phyloP scores from a whole-genome alignment of 2,329 filamentous ascomycete genomes.

The Lasiodiplodia theobromae region DNA sequence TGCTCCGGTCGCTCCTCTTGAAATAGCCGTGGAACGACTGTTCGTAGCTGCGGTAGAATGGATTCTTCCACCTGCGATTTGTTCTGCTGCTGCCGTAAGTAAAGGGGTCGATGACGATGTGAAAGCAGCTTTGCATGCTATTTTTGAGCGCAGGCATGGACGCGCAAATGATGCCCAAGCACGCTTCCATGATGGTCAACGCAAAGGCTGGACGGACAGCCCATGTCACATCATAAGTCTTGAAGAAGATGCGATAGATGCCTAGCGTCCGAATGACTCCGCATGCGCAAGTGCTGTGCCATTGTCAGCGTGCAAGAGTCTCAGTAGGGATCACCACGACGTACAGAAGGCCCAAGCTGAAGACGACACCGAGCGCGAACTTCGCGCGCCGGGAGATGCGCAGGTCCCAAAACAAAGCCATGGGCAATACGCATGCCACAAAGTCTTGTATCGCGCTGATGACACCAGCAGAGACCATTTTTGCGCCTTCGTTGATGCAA shows the following conservation, averaged over 20 bases:
- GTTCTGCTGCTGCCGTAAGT: neutral
- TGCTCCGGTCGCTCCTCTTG: neutral
- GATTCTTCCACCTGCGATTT: neutral
- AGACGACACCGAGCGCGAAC: slow-evolving; percentile 53
- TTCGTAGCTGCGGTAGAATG: slow-evolving; percentile 4
- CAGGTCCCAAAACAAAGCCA: slow-evolving; percentile 55
- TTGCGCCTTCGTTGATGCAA: slow-evolving; percentile 49
- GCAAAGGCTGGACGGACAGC: slow-evolving; percentile 48
- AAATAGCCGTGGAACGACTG: slow-evolving; percentile 3
- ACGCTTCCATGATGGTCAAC: slow-evolving; percentile 51
- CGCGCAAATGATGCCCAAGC: slow-evolving; percentile 52
- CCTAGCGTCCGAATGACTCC: slow-evolving; percentile 49
- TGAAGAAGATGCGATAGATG: slow-evolving; percentile 43
- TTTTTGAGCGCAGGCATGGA: slow-evolving; percentile 53
- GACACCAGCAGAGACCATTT: slow-evolving; percentile 48
- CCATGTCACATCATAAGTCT: slow-evolving; percentile 51
- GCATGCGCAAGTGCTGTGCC: slow-evolving; percentile 42
- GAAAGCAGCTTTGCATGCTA: slow-evolving; percentile 37
- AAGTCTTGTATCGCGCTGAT: slow-evolving; percentile 51
- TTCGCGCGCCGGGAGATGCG: slow-evolving; percentile 53
- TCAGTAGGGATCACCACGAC: slow-evolving; percentile 9
- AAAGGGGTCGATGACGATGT: slow-evolving; percentile 5
- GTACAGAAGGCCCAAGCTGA: slow-evolving; percentile 53
- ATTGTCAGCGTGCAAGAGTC: neutral
- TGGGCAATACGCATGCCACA: slow-evolving; percentile 50